These are phyloP conservation scores for Ramaria rubella DNA, from an alignment of 768 basidiomycete species.

Conservation along the genomic window DNA sequence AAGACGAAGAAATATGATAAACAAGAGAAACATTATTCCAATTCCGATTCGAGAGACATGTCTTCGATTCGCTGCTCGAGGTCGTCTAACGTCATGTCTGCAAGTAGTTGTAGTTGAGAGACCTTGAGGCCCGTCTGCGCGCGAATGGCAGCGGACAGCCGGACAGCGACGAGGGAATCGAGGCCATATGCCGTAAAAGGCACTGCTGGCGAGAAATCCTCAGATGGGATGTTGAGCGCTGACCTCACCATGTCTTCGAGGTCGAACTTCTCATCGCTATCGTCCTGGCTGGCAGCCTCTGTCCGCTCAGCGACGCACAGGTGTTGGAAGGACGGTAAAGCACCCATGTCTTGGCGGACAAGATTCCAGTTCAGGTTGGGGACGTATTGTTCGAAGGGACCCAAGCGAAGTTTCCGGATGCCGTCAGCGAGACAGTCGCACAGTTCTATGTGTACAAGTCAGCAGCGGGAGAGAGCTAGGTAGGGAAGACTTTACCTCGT, in stretches of 20 bases:
- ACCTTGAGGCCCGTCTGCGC: conserved; percentile 19
- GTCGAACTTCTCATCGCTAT: conserved; percentile 8
- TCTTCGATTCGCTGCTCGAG: conserved; percentile 14
- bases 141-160: conserved; percentile 29
- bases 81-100: conserved; percentile 27
- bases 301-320: conserved; percentile 16
- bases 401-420: conserved; percentile 22
- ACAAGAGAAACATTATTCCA: background rate
- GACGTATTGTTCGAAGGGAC: conserved; percentile 23
- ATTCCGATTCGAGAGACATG: conserved; percentile 1
- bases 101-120: conserved; percentile 32
- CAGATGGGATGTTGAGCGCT: conserved; percentile 26
- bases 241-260: conserved; percentile 15
- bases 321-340: conserved; percentile 18
- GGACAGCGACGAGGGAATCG: conserved; percentile 36
- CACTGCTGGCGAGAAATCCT: conserved; percentile 31
- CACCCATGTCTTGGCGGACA: conserved; percentile 21
- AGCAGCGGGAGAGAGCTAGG: background rate
- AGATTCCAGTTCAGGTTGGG: conserved; percentile 29
- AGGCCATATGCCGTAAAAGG: conserved; percentile 38
- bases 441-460: conserved; percentile 15
- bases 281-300: conserved; percentile 6
- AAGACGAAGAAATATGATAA: background rate
- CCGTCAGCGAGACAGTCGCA: conserved; percentile 29
- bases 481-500: conserved; percentile 8